Evolutionary conservation across 352 stramenopile genomes (phyloP), one percentile per base, ranked within the genome.

Genomic region (Globisporangium iwayamae): DNA sequence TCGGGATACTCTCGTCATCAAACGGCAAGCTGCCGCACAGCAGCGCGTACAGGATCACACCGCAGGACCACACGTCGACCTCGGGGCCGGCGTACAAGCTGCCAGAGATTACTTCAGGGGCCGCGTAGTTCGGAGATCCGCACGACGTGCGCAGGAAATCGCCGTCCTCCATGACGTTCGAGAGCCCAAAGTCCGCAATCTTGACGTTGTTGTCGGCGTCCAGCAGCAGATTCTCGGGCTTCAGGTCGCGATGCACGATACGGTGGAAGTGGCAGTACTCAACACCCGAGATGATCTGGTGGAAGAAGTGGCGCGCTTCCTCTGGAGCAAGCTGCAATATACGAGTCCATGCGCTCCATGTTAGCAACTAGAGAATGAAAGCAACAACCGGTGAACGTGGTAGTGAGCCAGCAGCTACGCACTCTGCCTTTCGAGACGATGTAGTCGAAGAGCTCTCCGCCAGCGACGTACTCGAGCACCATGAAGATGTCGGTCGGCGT

Each of bases 261-360:
- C 97, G 95, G 73, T 99, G 96, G 70, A 98, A 99, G 79, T 99
- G 98, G 70, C 97, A 99, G 77, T 99, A 99, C 79, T 99, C 97
- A 39, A 99, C 93, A n/a, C 96, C 97, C 1, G 94, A 98, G 62
- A 99, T 94, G 61, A 98, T 96, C 73, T 97, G 97, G 80, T 99
- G 97, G 83, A 99, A 99, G 72, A 99, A 99, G 67, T 98, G 96
- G 55, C 97, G 81, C 13, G 98, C 98, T 76, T 99, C 97, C 71
- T 99, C 97, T 1, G 97, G 94, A 9, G 90, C 86, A 53, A 99
- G 86, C 71, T 98, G 73, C 47, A 80, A 8, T 11, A 59, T 45
- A 64, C 41, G 61, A 43, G 25, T 14, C 13, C 7, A 32, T 51
- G 4, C 5, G 3, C 50, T 14, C 20, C 28, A n/a, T 6, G 39